Percentiles rank a stretch among this genome's conserved stretches.
phyloP scores from a whole-genome alignment of 192 early-diverging fungal genomes.

The Mortierella antarctica region DNA sequence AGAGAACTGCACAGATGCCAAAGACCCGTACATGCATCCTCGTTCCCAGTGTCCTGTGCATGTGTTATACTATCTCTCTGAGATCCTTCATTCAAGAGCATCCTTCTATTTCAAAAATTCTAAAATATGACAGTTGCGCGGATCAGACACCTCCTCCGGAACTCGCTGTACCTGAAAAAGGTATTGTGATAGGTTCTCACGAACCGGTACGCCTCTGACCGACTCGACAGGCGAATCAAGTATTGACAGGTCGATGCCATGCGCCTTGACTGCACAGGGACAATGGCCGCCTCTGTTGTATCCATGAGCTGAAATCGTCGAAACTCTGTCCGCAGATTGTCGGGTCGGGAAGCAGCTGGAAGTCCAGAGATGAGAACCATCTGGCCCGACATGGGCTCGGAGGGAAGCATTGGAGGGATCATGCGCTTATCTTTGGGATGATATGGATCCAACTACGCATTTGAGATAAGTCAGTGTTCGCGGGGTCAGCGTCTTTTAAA shows the following conservation, averaged over 20 bases:
- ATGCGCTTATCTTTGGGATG: conserved; percentile 24
- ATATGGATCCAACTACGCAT: conserved; percentile 41
- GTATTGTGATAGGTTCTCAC: conserved; percentile 53
- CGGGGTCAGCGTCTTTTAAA: neutral
- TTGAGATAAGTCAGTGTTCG: neutral
- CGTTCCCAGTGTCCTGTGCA: too few species aligned
- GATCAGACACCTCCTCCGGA: conserved; percentile 37
- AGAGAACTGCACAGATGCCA: too few species aligned
- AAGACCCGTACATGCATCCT: too few species aligned
- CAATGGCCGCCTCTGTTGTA: conserved; percentile 48
- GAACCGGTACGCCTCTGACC: conserved; percentile 48
- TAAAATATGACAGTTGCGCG: conserved; percentile 36
- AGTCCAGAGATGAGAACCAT: conserved; percentile 42
- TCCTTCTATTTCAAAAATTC: neutral
- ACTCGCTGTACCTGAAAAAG: conserved; percentile 31
- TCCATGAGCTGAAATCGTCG: conserved; percentile 51
- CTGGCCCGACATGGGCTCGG: conserved; percentile 39
- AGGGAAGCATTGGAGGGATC: conserved; percentile 23
- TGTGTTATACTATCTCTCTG: neutral
- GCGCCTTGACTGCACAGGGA: conserved; percentile 29
- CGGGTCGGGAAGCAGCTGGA: conserved; percentile 32
- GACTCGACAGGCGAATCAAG: conserved; percentile 43
- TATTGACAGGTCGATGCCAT: conserved; percentile 31
- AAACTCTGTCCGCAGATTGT: conserved; percentile 43
- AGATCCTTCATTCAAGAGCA: neutral